Conservation (phyloP, 2,329 filamentous ascomycete species). For the Fonsecaea pedrosoi region DNA sequence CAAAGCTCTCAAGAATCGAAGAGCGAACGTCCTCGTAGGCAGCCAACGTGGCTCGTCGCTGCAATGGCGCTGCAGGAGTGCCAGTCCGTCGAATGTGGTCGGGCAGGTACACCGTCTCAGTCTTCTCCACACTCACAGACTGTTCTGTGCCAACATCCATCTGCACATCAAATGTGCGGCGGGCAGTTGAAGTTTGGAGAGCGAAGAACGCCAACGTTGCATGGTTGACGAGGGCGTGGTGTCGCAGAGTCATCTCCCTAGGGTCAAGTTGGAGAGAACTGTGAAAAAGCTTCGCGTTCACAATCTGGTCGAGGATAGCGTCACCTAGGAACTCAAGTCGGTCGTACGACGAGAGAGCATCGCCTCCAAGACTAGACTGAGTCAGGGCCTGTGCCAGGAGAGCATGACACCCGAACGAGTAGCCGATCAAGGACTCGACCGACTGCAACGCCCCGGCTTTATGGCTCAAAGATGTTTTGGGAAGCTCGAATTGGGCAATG, state of each 20-base stretch:
- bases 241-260: constrained; percentile 75
- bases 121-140: constrained; percentile 40
- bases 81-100: constrained; percentile 32
- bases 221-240: constrained; percentile 78
- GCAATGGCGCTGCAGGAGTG: constrained; percentile 4
- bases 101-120: constrained; percentile 24
- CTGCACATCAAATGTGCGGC: constrained; percentile 21
- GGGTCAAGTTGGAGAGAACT: constrained; percentile 51
- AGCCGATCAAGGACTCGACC: constrained; percentile 71
- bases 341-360: constrained; percentile 59
- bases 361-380: constrained; percentile 54
- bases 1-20: constrained; percentile 60
- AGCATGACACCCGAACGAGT: constrained; percentile 71
- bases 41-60: constrained; percentile 23
- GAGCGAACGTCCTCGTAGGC: constrained; percentile 57
- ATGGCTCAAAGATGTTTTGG: not conserved
- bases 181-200: constrained; percentile 13
- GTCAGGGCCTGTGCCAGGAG: constrained; percentile 81
- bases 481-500: constrained; percentile 10
- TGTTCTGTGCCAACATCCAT: constrained; percentile 43
- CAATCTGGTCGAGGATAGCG: constrained; percentile 77
- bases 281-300: constrained; percentile 65
- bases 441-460: constrained; percentile 13
- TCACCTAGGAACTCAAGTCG: constrained; percentile 90
- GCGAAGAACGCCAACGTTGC: constrained; percentile 77